These are phyloP conservation scores for Huntiella moniliformis DNA, from an alignment of 2,329 filamentous ascomycete genomes.

Conservation along the genomic window DNA sequence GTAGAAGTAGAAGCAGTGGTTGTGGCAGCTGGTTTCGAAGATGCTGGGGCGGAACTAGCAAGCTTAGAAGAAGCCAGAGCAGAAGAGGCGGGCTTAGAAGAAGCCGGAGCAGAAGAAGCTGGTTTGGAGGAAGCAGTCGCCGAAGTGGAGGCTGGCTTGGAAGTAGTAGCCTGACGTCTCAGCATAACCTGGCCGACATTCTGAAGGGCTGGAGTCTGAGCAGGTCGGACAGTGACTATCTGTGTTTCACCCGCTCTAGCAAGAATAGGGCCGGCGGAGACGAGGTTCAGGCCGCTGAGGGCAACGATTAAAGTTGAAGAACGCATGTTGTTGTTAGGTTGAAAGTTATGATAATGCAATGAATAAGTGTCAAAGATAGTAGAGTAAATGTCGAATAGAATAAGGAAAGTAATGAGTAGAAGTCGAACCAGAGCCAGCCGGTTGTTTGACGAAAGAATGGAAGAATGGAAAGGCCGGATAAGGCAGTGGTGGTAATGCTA, in stretches of 20 bases:
- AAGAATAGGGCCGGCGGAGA: conserved; percentile 2
- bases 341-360: too few relatives aligned
- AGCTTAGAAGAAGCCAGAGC: not conserved
- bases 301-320: conserved; percentile 1
- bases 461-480: too few relatives aligned
- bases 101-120: not conserved
- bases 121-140: not conserved
- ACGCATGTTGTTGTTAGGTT: not conserved
- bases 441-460: too few relatives aligned
- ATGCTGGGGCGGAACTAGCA: not conserved
- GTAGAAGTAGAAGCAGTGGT: not conserved
- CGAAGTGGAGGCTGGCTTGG: not conserved
- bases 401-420: too few relatives aligned
- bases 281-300: conserved; percentile 2
- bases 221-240: too few relatives aligned
- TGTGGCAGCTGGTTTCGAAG: not conserved
- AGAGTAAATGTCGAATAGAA: too few relatives aligned
- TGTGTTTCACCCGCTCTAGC: not conserved
- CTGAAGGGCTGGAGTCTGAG: not conserved
- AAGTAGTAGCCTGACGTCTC: not conserved
- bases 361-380: too few relatives aligned
- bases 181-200: not conserved
- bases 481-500: too few relatives aligned
- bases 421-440: too few relatives aligned
- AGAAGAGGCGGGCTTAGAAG: not conserved